Evolutionary conservation across 345 rosid species (phyloP).

Genomic region (Triadica sebifera): DNA sequence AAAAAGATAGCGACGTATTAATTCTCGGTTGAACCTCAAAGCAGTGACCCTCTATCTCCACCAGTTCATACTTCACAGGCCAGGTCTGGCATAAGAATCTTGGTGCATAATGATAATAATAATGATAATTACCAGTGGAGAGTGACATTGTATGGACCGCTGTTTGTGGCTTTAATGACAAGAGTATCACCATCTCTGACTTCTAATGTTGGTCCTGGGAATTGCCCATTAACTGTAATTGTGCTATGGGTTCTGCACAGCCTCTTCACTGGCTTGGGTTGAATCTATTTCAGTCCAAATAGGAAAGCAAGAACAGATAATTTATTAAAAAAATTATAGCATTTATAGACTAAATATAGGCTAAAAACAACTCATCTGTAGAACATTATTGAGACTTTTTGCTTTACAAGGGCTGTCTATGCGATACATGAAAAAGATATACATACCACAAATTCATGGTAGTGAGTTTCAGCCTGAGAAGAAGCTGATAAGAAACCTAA

Average conservation of each 20-base stretch:
- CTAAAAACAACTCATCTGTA: no score
- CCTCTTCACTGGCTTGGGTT: slow-evolving; percentile 42
- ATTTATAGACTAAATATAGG: no score
- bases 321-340: no score
- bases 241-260: slow-evolving; percentile 70
- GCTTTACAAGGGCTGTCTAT: no score
- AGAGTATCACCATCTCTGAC: slow-evolving; percentile 68
- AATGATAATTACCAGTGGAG: slow-evolving; percentile 65
- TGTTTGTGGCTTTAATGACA: slow-evolving; percentile 63
- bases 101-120: no score
- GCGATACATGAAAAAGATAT: not conserved
- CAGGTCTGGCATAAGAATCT: no score
- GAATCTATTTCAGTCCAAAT: slow-evolving; percentile 24
- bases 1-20: no score
- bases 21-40: no score
- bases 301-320: not conserved
- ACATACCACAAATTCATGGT: slow-evolving; percentile 75
- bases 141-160: slow-evolving; percentile 52
- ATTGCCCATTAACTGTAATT: slow-evolving; percentile 69
- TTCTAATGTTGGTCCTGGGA: slow-evolving; percentile 77
- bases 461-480: slow-evolving; percentile 56
- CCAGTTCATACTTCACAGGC: no score
- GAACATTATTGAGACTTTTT: no score
- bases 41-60: no score
- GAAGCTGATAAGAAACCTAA: slow-evolving; percentile 38